Base-by-base conservation (phyloP, 1,284 basidiomycete species). In the Boletus semigastroideus region DNA sequence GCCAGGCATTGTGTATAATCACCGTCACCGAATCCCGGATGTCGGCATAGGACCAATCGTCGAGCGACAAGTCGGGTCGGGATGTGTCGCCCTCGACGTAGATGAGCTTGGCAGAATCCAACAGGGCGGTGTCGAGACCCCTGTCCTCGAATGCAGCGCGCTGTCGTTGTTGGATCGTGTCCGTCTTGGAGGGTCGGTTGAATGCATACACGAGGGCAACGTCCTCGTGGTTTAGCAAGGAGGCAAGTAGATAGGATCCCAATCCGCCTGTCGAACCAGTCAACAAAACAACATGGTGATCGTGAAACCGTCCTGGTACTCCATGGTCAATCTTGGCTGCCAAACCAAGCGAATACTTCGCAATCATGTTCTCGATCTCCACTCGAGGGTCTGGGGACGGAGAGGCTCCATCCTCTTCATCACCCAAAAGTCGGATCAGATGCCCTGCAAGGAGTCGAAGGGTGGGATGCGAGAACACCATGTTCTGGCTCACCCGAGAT, bases 1-100 rank as follows among this genome's bases (percentile, higher is more conserved):
- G 50, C 55, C 55, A 54, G 27, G 55, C 55, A 10, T 54, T 54
- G 39, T 57, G 53, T 3, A 42, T 42, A 17, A 31, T 42, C 42
- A 16, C 20, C 12, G 42, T 42, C 12, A 42, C 28, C 11, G 42
- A n/a, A 1, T 31, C 20, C 8, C 36, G 38, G n/a, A 33, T 25
- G 5, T 25, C 25, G 25, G 5, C 25, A 25, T 25, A 25, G 25
- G 25, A 4, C 25, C 25, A 7, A 25, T 25, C 25, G 7, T 25
- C 25, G 25, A 25, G 25, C 25, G 25, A 25, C 25, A 25, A 25
- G 7, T 25, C 25, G 5, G 25, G 25, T 25, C 7, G 25, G 25
- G 25, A 25, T 7, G 25, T 25, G 7, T 25, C 25, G 25, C 25
- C 25, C 25, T 25, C 25, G 25, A 25, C 7, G 25, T 25, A 25